Percentiles rank a stretch among this genome's conserved stretches.
Evolutionary conservation across 306 rosid genomes (phyloP).

Genomic region (Canavalia gladiata): DNA sequence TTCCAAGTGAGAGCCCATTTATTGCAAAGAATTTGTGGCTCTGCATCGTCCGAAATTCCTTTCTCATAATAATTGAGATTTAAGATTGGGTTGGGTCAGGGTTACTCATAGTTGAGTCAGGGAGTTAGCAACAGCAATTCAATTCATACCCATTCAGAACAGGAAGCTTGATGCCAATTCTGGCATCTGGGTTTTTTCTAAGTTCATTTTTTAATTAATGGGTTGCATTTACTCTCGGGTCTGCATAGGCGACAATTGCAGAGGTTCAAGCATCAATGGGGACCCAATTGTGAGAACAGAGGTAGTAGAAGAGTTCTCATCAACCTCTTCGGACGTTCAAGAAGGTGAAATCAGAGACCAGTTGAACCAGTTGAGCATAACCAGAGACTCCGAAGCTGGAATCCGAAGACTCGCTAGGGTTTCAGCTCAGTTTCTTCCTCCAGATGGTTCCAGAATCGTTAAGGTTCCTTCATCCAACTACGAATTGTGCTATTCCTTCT

Average conservation of each 20-base stretch:
- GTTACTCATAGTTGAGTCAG: neutral
- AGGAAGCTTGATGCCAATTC: slow-evolving; percentile 55
- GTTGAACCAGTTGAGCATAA: slow-evolving; percentile 57
- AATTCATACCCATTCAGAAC: neutral
- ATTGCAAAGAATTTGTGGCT: slow-evolving; percentile 41
- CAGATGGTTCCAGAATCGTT: slow-evolving; percentile 80
- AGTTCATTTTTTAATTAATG: slow-evolving; percentile 56
- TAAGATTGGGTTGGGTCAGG: neutral
- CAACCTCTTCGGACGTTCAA: slow-evolving; percentile 53
- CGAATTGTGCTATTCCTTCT: slow-evolving; percentile 75
- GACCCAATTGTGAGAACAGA: slow-evolving; percentile 53
- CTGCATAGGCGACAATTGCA: slow-evolving; percentile 76
- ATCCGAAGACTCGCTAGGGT: slow-evolving; percentile 90
- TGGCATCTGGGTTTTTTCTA: slow-evolving; percentile 46
- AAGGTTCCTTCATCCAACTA: slow-evolving; percentile 68
- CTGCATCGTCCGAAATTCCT: slow-evolving; percentile 11
- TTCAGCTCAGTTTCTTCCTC: slow-evolving; percentile 91
- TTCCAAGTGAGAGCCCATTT: slow-evolving; percentile 16
- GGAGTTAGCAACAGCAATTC: neutral
- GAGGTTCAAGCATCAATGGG: slow-evolving; percentile 58
- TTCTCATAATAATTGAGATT: slow-evolving; percentile 45
- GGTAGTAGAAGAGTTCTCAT: slow-evolving; percentile 56
- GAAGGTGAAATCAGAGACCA: slow-evolving; percentile 65
- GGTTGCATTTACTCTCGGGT: slow-evolving; percentile 93
- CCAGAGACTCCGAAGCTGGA: slow-evolving; percentile 78